phyloP scores from a whole-genome alignment of 805 yeast species.

The Yamadazyma nakazawae region DNA sequence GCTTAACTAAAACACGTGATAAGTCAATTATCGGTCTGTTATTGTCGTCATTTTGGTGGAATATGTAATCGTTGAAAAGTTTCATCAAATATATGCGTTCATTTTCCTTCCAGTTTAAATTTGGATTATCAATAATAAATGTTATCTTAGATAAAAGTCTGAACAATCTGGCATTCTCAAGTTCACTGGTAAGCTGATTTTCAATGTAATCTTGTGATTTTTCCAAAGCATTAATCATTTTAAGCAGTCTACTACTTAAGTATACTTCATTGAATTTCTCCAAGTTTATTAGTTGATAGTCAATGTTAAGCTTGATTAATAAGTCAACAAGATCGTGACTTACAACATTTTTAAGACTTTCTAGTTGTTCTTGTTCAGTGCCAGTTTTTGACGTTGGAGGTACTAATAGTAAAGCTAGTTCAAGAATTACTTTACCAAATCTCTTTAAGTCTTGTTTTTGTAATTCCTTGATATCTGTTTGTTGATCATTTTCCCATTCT shows the following conservation, averaged over 20 bases:
- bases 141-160: slow-evolving; percentile 79
- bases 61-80: slow-evolving; percentile 78
- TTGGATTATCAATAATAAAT: slow-evolving; percentile 69
- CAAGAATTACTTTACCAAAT: slow-evolving; percentile 60
- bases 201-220: slow-evolving; percentile 57
- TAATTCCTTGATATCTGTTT: slow-evolving; percentile 17
- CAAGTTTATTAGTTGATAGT: slow-evolving; percentile 23
- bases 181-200: slow-evolving; percentile 60
- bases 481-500: slow-evolving; percentile 28
- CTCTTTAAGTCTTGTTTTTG: slow-evolving; percentile 55
- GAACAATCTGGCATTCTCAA: slow-evolving; percentile 86
- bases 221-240: slow-evolving; percentile 50
- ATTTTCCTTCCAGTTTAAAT: slow-evolving; percentile 59
- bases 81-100: slow-evolving; percentile 63
- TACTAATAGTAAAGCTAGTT: slow-evolving; percentile 44
- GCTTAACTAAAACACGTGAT: slow-evolving; percentile 70
- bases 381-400: slow-evolving; percentile 23
- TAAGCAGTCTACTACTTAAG: slow-evolving; percentile 20
- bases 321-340: slow-evolving; percentile 47
- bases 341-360: slow-evolving; percentile 19
- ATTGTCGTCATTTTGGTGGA: slow-evolving; percentile 74
- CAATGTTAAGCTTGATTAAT: slow-evolving; percentile 29
- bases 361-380: slow-evolving; percentile 14
- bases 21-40: slow-evolving; percentile 81
- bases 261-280: slow-evolving; percentile 21